phyloP scores from a whole-genome alignment of 257 asterid genomes.

The Oldenlandia corymbosa region DNA sequence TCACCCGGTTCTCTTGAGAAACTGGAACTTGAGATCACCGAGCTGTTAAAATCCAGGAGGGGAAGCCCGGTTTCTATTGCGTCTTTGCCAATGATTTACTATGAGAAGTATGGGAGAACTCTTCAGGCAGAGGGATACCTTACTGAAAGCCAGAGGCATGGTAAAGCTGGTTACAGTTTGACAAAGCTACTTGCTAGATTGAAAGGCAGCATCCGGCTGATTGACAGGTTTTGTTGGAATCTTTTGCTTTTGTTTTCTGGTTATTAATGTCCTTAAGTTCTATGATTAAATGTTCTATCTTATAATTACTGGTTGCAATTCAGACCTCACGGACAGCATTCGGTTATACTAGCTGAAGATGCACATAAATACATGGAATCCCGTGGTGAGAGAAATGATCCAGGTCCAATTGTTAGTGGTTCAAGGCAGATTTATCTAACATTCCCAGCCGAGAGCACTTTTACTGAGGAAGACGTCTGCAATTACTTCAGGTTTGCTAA shows the following conservation, averaged over 20 bases:
- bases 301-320: conserved; percentile 4
- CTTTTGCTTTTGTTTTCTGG: background rate
- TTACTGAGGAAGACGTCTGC: conserved; percentile 71
- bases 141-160: conserved; percentile 91
- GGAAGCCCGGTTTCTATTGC: conserved; percentile 83
- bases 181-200: conserved; percentile 78
- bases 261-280: background rate
- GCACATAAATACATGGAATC: conserved; percentile 47
- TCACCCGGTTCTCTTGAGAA: conserved; percentile 61
- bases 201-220: conserved; percentile 56
- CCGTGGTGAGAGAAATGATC: conserved; percentile 59
- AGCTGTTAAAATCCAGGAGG: conserved; percentile 56
- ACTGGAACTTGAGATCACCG: conserved; percentile 59
- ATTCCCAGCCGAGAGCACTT: conserved; percentile 80
- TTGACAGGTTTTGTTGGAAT: conserved; percentile 46
- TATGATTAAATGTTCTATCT: background rate
- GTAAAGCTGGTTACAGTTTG: conserved; percentile 77
- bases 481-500: conserved; percentile 54
- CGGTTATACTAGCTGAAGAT: conserved; percentile 73
- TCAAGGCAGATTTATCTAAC: conserved; percentile 82
- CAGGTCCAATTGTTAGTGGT: conserved; percentile 62
- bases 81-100: conserved; percentile 73
- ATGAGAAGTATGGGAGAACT: conserved; percentile 52
- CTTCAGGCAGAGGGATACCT: conserved; percentile 84
- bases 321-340: conserved; percentile 95